A percentile compares a stretch with the other conserved stretches of the same genome.
Evolutionary conservation across 805 yeast genomes (phyloP).

Genomic region (Zygosaccharomyces rouxii): DNA sequence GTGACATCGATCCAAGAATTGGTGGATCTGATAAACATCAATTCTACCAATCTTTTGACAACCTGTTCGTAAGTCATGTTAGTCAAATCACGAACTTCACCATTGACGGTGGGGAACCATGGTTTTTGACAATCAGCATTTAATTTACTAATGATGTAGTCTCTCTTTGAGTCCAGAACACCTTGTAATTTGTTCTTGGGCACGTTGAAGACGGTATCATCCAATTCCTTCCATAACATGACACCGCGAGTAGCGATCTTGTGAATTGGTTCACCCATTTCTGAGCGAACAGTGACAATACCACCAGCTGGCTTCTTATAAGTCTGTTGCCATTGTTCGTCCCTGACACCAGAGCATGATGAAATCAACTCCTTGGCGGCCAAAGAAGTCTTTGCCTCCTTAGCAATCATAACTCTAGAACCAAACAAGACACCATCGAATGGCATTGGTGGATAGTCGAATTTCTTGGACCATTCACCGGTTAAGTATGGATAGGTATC

Average conservation of each 20-base stretch:
- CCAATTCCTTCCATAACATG: conserved; percentile 94
- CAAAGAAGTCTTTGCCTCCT: conserved; percentile 90
- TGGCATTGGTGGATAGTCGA: conserved; percentile 96
- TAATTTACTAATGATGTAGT: conserved; percentile 75
- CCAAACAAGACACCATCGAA: conserved; percentile 96
- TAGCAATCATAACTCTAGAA: conserved; percentile 95
- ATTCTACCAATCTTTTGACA: conserved; percentile 78
- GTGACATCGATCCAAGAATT: conserved; percentile 82
- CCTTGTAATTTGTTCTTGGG: conserved; percentile 86
- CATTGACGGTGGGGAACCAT: conserved; percentile 78
- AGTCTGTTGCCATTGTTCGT: conserved; percentile 86
- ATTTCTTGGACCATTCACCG: conserved; percentile 90
- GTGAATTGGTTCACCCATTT: conserved; percentile 99
- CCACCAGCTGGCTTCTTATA: conserved; percentile 97
- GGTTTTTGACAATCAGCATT: conserved; percentile 97
- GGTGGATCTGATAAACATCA: conserved; percentile 77
- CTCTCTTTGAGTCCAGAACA: conserved; percentile 76
- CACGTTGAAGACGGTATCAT: conserved; percentile 83
- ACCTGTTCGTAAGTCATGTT: conserved; percentile 96
- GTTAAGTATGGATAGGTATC: conserved; percentile 97
- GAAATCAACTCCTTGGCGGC: conserved; percentile 93
- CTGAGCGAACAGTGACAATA: conserved; percentile 90
- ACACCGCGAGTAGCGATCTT: conserved; percentile 98
- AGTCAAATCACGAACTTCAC: conserved; percentile 82
- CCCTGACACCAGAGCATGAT: conserved; percentile 84